Base-by-base conservation (phyloP, 257 asterid genomes). In the Solanum ossicruentum region DNA sequence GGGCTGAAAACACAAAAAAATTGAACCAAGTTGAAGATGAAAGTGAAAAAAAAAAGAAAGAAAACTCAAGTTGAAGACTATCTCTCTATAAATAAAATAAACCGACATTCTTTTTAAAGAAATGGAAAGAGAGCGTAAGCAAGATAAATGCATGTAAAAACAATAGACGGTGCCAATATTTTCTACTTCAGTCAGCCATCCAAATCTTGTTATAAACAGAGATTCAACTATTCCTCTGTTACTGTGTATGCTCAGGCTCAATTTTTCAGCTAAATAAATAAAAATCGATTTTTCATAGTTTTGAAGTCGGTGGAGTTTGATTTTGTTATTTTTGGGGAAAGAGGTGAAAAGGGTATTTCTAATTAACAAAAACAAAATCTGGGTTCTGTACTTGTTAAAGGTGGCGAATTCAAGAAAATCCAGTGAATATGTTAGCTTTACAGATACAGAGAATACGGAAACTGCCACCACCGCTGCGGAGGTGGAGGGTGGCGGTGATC, bases 401-500 rank as follows among this genome's bases (percentile, higher is more conserved):
- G 96, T 95, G 99, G 98, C 98, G 95, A 89, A 91, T 58, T 73
- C 87, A 89, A 85, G 87, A 69, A 92, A 89, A 43, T 85, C 85
- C 86, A 89, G 89, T 82, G 92, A 87, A 60, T 86, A 89, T 88
- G 92, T 82, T 56, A 87, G 90, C 54, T 60, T 89, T 84, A 90
- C 89, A 86, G 88, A 88, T 1, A 84, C 85, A 1, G 58, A 54
- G 4, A 51, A 57, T 16, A 51, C 65, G 71, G 80, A 12, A 15
- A 49, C 10, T 1, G 61, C 82, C 21, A 16, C 82, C 7, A n/a
- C 26, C 3, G 7, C 15, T 1, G 28, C 51, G 10, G 3, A 6
- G 6, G 26, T 16, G 6, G 41, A 36, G 2, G 47, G 41, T 17
- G 18, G 43, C 5, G 88, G 52, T 51, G 63, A 47, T 12, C 65